Conservation (phyloP, 1,284 basidiomycete genomes). For the Lignosus rhinocerotis region DNA sequence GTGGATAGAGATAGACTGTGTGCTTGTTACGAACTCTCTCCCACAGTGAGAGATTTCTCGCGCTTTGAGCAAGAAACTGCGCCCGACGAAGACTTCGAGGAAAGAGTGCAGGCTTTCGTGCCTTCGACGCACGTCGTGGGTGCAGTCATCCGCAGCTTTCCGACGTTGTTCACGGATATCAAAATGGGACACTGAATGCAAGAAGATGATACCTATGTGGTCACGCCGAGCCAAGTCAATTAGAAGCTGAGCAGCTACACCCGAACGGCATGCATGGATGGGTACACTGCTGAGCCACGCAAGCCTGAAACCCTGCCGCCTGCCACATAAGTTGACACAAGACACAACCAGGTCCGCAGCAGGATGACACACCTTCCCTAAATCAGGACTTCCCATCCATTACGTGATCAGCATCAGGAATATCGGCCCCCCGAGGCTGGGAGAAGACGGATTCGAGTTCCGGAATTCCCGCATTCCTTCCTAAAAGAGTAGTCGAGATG, state of each 20-base stretch:
- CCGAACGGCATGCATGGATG: background rate
- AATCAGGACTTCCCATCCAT: conserved; percentile 3
- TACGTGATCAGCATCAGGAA: conserved; percentile 19
- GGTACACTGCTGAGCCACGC: background rate
- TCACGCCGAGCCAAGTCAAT: background rate
- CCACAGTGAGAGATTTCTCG: conserved; percentile 25
- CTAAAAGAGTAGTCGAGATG: background rate
- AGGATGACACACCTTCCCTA: conserved; percentile 5
- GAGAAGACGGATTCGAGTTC: background rate
- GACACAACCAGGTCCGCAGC: conserved; percentile 20
- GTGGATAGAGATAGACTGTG: conserved; percentile 12
- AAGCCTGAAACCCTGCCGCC: background rate
- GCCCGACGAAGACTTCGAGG: background rate
- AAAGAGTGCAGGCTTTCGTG: conserved; percentile 3
- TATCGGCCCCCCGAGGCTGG: conserved; percentile 19
- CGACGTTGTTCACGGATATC: background rate
- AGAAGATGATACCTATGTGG: background rate
- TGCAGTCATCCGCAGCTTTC: conserved; percentile 10
- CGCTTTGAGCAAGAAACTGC: conserved; percentile 11
- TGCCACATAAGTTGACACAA: conserved; percentile 1
- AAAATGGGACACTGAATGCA: background rate
- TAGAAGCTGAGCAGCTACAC: background rate
- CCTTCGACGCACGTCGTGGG: conserved; percentile 13
- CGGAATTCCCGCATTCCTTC: background rate
- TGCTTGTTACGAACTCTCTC: conserved; percentile 2